Percentiles rank a stretch among this genome's conserved stretches.
phyloP scores from a whole-genome alignment of 169 alveolate genomes.

The Toxoplasma gondii region DNA sequence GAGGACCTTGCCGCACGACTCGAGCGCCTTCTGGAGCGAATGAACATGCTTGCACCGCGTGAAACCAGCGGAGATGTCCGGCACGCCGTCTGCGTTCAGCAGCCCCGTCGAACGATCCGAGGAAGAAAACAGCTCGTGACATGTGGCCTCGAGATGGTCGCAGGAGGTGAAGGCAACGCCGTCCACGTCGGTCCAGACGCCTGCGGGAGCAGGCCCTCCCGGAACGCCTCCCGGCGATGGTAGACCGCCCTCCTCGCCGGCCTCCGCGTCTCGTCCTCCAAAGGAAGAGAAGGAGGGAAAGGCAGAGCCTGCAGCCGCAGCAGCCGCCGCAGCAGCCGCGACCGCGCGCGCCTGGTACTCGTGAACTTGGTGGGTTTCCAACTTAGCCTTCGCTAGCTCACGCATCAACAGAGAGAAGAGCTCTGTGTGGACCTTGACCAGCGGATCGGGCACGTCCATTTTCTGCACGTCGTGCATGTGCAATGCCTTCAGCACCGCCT shows the following conservation, averaged over 20 bases:
- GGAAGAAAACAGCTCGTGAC: conserved; percentile 64
- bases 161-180: conserved; percentile 52
- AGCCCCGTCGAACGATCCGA: conserved; percentile 58
- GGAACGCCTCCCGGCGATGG: background rate
- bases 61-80: conserved; percentile 68
- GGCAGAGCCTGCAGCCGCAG: background rate
- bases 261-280: background rate
- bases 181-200: conserved; percentile 25
- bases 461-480: conserved; percentile 84
- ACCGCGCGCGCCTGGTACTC: conserved; percentile 7
- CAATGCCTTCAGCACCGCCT: conserved; percentile 47
- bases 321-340: conserved; percentile 34
- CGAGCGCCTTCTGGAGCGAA: conserved; percentile 84
- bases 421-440: conserved; percentile 81
- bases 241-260: background rate
- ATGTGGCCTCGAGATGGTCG: conserved; percentile 62
- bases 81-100: conserved; percentile 65
- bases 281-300: background rate
- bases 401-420: conserved; percentile 77
- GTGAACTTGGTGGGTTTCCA: conserved; percentile 30
- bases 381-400: conserved; percentile 68
- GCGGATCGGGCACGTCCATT: conserved; percentile 81
- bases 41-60: conserved; percentile 73
- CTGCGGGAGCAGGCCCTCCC: background rate
- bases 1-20: conserved; percentile 78